Base-by-base conservation (phyloP, 2,329 filamentous ascomycete genomes). In the Hawksworthiomyces lignivorus region DNA sequence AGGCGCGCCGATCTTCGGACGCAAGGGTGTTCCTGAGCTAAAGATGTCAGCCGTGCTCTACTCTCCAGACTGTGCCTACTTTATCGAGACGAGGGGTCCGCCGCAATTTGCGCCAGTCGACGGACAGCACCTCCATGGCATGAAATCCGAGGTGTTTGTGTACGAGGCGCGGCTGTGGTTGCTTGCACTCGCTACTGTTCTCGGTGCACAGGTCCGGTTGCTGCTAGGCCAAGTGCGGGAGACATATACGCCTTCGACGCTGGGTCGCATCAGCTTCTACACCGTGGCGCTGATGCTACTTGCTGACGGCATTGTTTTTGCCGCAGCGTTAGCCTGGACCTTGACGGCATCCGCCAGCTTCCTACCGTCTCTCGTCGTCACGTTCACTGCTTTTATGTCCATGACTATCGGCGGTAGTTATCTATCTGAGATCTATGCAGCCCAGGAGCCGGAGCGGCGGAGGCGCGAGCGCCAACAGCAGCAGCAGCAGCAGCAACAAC, bases 41-140 rank as follows among this genome's bases (percentile, higher is more conserved):
- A 68, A 74, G 43, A 74, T 83, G 64, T 82, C 80, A 2, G 67
- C 74, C 6, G 68, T 83, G 18, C 64, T 82, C 15, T 83, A 77
- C 60, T 84, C 80, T 10, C 80, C 80, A 1, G 80, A 84, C 55
- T 84, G 80, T 52, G 74, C 70, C 4, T 82, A 77, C 58, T 80
- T 82, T 46, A 62, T 84, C 26, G 76, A 82, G 52, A 75, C 75
- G 12, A 79, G 77, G 52, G 80, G 80, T 0, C 75, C 78, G 2
- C 79, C 79, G 0, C 61, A 65, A 12, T 79, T 68, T 45, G 54
- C 73, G 0, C 62, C 68, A 1, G 58, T 58, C 5, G 71, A 77
- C 24, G 70, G 69, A 2, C 61, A 70, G 44, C 78, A 83, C 53
- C 63, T 83, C 4, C 55, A 67, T 1, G 79, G 79, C 8, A 65